Evolutionary conservation across 2,329 filamentous ascomycete genomes (phyloP), one percentile per base, ranked within the genome.

Genomic region (Xylariaceae sp.): DNA sequence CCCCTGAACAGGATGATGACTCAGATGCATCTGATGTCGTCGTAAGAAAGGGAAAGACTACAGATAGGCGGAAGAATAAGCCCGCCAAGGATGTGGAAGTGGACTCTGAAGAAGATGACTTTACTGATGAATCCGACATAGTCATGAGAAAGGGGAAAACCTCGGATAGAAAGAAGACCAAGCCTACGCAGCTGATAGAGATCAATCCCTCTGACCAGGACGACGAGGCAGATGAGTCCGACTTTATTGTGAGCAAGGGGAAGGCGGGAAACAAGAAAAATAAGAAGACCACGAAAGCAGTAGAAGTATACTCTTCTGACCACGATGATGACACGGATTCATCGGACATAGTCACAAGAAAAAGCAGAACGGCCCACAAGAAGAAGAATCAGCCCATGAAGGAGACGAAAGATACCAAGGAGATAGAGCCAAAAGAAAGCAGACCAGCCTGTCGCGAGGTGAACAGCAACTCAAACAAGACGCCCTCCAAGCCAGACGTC

Each of bases 381-480:
- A 67, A 60, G 41, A 57, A 55, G 0, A 30, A 57, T 18, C 17
- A 18, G 2, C 2, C 17, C 17, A 10, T 23, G 3, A 23, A 9
- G 4, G 56, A 61, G n/a, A 55, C 65, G 35, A 59, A 54, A 57
- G 64, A 35, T n/a, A 30, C 59, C 54, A 56, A 66, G 55, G 23
- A 17, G n/a, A 15, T 23, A 37, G 51, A 63, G 15, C 17, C 53
- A 53, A 9, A 58, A 35, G 59, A 57, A 10, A 45, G 45, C 45
- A 65, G 30, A 39, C 48, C 50, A 3, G 61, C 66, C 17, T 60
- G 70, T 13, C 64, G 62, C 35, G 68, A 71, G 53, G 59, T 65
- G 15, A 63, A 64, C 53, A 61, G 51, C 44, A 70, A 71, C 23
- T 55, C 44, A n/a, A 52, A 13, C 13, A 45, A 45, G 9, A 15